These are phyloP conservation scores for Artemisia argyi DNA, from an alignment of 129 eudicot species.

Conservation along the genomic window DNA sequence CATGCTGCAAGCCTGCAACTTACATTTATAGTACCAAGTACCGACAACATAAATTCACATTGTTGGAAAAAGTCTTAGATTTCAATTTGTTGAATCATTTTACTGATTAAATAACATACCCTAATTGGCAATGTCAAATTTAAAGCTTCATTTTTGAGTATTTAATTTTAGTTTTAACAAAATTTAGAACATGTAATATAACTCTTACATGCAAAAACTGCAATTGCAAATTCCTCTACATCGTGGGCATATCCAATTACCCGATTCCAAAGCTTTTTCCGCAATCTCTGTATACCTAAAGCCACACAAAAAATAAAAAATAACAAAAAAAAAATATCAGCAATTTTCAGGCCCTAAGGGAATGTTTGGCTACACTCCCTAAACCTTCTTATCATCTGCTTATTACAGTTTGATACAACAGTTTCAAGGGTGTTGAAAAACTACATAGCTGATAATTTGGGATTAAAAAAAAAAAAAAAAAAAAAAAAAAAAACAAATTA, in stretches of 20 bases:
- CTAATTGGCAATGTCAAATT: slow-evolving; percentile 11
- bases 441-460: no score
- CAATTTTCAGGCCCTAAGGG: neutral
- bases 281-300: slow-evolving; percentile 66
- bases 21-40: slow-evolving; percentile 10
- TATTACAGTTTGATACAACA: no score
- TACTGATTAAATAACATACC: neutral
- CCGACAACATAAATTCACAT: slow-evolving; percentile 14
- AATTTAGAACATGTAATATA: neutral
- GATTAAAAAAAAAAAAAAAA: no score
- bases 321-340: neutral
- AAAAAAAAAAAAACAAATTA: no score
- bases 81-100: neutral
- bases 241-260: slow-evolving; percentile 68
- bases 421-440: no score
- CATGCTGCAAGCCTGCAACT: neutral
- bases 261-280: slow-evolving; percentile 42
- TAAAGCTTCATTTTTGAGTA: neutral
- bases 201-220: slow-evolving; percentile 58
- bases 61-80: slow-evolving; percentile 1
- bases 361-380: no score
- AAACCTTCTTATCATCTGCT: no score
- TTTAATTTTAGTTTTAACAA: slow-evolving; percentile 22
- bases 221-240: slow-evolving; percentile 73
- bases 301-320: neutral